Evolutionary conservation across 768 basidiomycete genomes (phyloP).

Genomic region (Russula brevipes): DNA sequence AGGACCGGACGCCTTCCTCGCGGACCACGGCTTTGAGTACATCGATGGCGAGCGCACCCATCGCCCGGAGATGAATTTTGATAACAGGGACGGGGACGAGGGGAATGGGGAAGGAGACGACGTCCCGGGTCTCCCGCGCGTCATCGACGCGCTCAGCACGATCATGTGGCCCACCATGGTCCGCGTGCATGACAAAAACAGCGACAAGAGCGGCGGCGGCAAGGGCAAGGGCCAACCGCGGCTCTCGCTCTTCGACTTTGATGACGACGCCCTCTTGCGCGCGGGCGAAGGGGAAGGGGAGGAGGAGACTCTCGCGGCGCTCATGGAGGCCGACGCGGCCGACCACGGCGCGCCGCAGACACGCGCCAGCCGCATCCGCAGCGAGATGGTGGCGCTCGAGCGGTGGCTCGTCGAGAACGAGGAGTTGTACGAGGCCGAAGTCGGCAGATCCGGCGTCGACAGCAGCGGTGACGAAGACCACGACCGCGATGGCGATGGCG

Average conservation of each 20-base stretch:
- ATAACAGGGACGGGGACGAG: not conserved
- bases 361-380: conserved; percentile 33
- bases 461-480: not conserved
- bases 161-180: conserved; percentile 87
- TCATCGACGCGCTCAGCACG: conserved; percentile 75
- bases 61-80: not conserved
- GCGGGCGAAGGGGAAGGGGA: conserved; percentile 21
- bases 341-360: conserved; percentile 20
- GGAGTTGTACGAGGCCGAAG: conserved; percentile 29
- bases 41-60: conserved; percentile 46
- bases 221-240: conserved; percentile 29
- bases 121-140: conserved; percentile 51
- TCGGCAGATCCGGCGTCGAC: not conserved
- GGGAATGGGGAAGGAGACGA: conserved; percentile 16
- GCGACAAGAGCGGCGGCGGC: conserved; percentile 17
- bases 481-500: not conserved
- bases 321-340: conserved; percentile 30
- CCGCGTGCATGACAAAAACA: conserved; percentile 31
- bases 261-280: conserved; percentile 18
- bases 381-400: conserved; percentile 55
- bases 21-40: conserved; percentile 72
- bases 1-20: conserved; percentile 60
- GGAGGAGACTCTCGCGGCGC: conserved; percentile 36
- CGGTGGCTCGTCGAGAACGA: conserved; percentile 56
- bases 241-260: conserved; percentile 30